Base-by-base conservation (phyloP, 352 stramenopile species). In the Globisporangium parvum region DNA sequence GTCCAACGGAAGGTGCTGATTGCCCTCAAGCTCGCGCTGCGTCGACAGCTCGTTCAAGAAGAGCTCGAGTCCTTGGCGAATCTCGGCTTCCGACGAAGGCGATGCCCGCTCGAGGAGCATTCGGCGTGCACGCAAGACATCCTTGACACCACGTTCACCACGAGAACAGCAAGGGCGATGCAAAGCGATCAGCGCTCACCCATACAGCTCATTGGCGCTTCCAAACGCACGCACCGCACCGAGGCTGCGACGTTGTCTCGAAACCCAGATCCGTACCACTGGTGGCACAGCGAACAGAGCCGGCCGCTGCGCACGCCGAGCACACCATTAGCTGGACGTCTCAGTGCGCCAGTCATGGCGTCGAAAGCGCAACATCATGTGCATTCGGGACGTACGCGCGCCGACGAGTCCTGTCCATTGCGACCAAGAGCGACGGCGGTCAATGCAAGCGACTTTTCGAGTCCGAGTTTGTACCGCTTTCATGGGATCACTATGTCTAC, bases 21-120 rank as follows among this genome's bases (percentile, higher is more conserved):
- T 69, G 33, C 53, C 50, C 39, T 75, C 61, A 5, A 64, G 63
- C 14, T 80, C 59, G 39, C 55, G 56, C 21, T 54, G 50, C 42
- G 51, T 50, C 2, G 69, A 64, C 42, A 86, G 68, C 1, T 78
- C 73, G 26, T 70, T 60, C 2, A 86, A 63, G 48, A 86, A 86
- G 44, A 60, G 53, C 8, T 76, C 66, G n/a, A 86, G 65, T 14
- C 71, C 73, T 26, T 71, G 39, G 0, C 61, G 69, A 4, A 73
- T 57, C 46, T 74, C 66, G 0, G 42, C 53, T 12, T 66, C 62
- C 0, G 57, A 54, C 23, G 20, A 37, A 11, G 47, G 47, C 23
- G 69, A 55, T 11, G 60, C 72, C 6, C 73, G 65, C 41, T 84
- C 73, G 8, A 82, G 60, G 23, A 87, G 52, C 76, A 87, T 85